Conservation (phyloP, 768 basidiomycete genomes). For the Gymnopilus junonius region DNA sequence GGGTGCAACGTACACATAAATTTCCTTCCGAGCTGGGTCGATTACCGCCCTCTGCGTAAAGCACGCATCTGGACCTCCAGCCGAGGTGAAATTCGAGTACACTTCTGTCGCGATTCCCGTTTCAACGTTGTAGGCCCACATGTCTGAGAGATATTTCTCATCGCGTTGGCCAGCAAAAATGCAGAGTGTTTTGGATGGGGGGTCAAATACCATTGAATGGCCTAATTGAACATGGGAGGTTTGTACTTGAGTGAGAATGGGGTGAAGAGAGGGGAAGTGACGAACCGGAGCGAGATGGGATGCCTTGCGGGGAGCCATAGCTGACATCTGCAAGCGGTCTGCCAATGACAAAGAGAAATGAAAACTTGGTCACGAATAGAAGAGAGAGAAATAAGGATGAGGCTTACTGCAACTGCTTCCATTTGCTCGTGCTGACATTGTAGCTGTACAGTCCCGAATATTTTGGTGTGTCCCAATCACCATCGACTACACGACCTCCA, state of each 20-base stretch:
- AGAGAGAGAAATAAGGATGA: background rate
- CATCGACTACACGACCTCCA: constrained; percentile 75
- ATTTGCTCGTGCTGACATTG: constrained; percentile 64
- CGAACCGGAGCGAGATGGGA: constrained; percentile 72
- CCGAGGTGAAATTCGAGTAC: constrained; percentile 61
- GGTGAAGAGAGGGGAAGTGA: too few relatives aligned
- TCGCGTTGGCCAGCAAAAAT: constrained; percentile 79
- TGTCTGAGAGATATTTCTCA: constrained; percentile 71
- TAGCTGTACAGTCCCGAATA: constrained; percentile 80
- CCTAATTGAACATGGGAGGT: too few relatives aligned
- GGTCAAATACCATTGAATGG: constrained; percentile 83
- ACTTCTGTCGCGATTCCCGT: constrained; percentile 63
- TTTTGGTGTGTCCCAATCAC: constrained; percentile 59
- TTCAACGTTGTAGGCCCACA: constrained; percentile 72
- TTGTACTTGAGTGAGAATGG: too few relatives aligned
- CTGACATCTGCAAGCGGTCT: constrained; percentile 30
- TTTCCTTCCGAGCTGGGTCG: constrained; percentile 62
- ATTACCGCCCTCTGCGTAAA: constrained; percentile 79
- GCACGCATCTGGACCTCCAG: constrained; percentile 71
- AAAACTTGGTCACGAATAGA: too few relatives aligned
- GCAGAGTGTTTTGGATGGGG: constrained; percentile 58
- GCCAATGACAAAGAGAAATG: too few relatives aligned
- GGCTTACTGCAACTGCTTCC: constrained; percentile 70
- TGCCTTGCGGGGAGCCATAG: constrained; percentile 37
- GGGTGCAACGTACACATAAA: constrained; percentile 66